Percentiles rank a stretch among this genome's conserved stretches.
Conservation (phyloP, 2,329 filamentous ascomycete genomes). For the Xenoacremonium recifei region DNA sequence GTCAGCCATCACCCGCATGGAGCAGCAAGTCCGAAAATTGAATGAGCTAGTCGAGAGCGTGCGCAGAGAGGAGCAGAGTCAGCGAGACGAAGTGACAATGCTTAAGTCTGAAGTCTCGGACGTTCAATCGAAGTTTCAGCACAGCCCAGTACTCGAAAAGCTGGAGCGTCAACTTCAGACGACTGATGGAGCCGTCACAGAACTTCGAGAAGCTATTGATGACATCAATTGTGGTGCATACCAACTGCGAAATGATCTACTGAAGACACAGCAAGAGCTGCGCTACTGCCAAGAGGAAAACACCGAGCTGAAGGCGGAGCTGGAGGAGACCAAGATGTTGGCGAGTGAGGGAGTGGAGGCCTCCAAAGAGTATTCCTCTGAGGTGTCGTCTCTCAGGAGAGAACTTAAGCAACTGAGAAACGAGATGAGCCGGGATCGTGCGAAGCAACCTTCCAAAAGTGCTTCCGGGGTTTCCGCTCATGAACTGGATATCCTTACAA, state of each 20-base stretch:
- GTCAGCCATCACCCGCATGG: constrained; percentile 31
- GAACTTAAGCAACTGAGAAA: constrained; percentile 33
- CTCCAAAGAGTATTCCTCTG: constrained; percentile 26
- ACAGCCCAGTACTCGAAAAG: constrained; percentile 11
- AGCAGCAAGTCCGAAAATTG: constrained; percentile 32
- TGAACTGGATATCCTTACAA: constrained; percentile 40
- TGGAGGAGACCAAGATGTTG: constrained; percentile 21
- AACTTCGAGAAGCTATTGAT: constrained; percentile 16
- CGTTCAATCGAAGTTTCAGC: constrained; percentile 9
- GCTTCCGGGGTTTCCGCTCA: constrained; percentile 23
- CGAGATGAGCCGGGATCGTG: constrained; percentile 26
- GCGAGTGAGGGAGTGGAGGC: constrained; percentile 22
- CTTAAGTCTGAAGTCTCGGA: constrained; percentile 25
- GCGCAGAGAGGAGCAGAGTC: constrained; percentile 19
- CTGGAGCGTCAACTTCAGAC: constrained; percentile 24
- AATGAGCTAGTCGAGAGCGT: constrained; percentile 27
- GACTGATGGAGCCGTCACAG: constrained; percentile 16
- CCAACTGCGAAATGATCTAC: constrained; percentile 21
- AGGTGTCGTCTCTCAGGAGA: constrained; percentile 29
- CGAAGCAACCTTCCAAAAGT: constrained; percentile 11
- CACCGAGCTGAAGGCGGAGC: constrained; percentile 19
- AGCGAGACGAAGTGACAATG: constrained; percentile 24
- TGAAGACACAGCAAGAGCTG: constrained; percentile 21
- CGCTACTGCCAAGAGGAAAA: constrained; percentile 20
- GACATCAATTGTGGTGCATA: constrained; percentile 14